Conservation (phyloP, 2,329 filamentous ascomycete genomes). For the Penicillium janthinellum region DNA sequence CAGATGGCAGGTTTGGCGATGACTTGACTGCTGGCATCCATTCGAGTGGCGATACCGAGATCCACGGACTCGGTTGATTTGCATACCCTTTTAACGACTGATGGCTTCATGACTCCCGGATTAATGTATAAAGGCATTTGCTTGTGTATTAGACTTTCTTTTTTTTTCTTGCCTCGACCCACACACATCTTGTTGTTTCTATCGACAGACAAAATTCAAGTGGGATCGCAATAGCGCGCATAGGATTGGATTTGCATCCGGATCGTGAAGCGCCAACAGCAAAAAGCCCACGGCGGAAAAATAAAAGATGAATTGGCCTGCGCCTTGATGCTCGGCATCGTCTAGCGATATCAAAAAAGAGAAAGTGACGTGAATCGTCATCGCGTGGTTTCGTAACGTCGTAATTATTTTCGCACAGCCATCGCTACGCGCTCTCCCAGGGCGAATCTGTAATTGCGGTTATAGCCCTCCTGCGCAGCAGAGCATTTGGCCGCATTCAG, state of each 20-base stretch:
- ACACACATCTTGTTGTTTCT: neutral
- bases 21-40: neutral
- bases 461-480: no score
- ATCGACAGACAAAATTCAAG: neutral
- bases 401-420: neutral
- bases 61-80: neutral
- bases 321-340: neutral
- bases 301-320: no score
- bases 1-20: neutral
- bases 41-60: neutral
- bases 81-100: conserved; percentile 7
- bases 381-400: neutral
- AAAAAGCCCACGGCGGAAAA: no score
- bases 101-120: conserved; percentile 17
- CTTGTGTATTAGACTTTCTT: conserved; percentile 10
- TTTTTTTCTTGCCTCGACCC: neutral
- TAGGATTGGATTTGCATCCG: neutral
- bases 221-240: no score
- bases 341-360: neutral
- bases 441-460: no score
- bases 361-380: neutral
- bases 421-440: neutral
- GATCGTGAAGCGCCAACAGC: no score
- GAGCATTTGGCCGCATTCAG: no score
- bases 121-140: conserved; percentile 15